These are phyloP conservation scores for Pleurotus eryngii DNA, from an alignment of 768 basidiomycete species.

Conservation along the genomic window DNA sequence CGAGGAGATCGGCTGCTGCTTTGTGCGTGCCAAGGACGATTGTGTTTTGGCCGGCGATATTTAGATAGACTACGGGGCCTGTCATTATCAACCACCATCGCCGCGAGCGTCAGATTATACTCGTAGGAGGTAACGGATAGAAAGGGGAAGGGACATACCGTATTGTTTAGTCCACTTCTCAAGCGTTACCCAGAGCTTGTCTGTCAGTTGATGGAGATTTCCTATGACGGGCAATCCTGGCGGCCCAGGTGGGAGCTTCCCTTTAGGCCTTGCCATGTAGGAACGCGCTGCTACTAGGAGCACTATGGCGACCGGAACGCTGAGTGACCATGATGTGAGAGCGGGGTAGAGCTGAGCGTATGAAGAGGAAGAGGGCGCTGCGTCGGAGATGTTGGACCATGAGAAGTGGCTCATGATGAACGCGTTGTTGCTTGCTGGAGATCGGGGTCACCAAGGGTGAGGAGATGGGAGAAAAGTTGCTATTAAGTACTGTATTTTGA, in stretches of 20 bases:
- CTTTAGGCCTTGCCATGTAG: not conserved
- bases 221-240: constrained; percentile 13
- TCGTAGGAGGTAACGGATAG: too few relatives aligned
- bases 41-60: constrained; percentile 16
- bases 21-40: constrained; percentile 13
- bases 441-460: too few relatives aligned
- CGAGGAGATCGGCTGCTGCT: constrained; percentile 13
- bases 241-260: constrained; percentile 18
- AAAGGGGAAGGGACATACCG: constrained; percentile 10
- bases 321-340: not conserved
- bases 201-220: constrained; percentile 14
- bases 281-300: constrained; percentile 3
- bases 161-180: constrained; percentile 17
- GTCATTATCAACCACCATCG: not conserved
- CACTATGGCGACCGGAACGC: not conserved
- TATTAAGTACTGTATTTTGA: too few relatives aligned
- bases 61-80: constrained; percentile 13
- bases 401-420: not conserved
- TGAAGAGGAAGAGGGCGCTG: not conserved
- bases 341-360: not conserved
- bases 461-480: too few relatives aligned
- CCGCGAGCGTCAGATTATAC: too few relatives aligned
- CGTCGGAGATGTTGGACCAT: not conserved
- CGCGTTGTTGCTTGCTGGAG: too few relatives aligned
- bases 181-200: constrained; percentile 15